Base-by-base conservation (phyloP, 257 asterid genomes). In the Scutellaria galericulata region DNA sequence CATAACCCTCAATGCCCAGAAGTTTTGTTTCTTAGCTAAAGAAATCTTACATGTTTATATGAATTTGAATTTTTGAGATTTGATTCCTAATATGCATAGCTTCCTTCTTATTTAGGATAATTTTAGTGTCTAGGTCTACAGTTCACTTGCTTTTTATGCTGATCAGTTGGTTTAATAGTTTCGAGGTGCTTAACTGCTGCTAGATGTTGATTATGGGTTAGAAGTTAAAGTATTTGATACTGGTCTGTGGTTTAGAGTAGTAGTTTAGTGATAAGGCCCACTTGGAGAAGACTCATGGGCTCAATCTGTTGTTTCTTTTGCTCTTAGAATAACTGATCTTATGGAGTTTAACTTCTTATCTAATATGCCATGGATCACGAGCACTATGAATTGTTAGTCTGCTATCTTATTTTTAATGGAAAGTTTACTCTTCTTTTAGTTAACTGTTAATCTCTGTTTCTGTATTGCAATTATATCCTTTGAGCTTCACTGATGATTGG, bases 31-130 rank as follows among this genome's bases (percentile, higher is more conserved):
- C 47, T 35, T 15, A 67, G 5, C 51, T 10, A 35, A 40, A 50
- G 12, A 53, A 37, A 51, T 15, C 11, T 61, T 15, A 9, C 31
- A 0, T 61, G 20, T 35, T 13, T 39, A 11, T 9, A 40, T 61
- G 2, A n/a, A 39, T 7, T 40, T 61, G n/a, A 61, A 61, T 61
- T 52, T 31, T 41, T 61, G 13, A 50, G n/a, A 66, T 66, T 66
- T 47, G 41, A 24, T 12, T 31, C 60, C 57, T 66, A 37, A 18
- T 68, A 20, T 11, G 44, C 54, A 40, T 15, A 54, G 42, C 54
- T 40, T 53, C 24, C 47, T 60, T 50, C 27, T 50, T 40, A 18
- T 18, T 18, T 18, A 18, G 18, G 18, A 18, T 18, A 18, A 18
- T 50, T 35, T 3, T 9, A 15, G 20, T 41, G 15, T 63, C 40